Evolutionary conservation across 352 stramenopile species (phyloP), one percentile per base, ranked within the genome.

Genomic region (Phytophthora quininea): DNA sequence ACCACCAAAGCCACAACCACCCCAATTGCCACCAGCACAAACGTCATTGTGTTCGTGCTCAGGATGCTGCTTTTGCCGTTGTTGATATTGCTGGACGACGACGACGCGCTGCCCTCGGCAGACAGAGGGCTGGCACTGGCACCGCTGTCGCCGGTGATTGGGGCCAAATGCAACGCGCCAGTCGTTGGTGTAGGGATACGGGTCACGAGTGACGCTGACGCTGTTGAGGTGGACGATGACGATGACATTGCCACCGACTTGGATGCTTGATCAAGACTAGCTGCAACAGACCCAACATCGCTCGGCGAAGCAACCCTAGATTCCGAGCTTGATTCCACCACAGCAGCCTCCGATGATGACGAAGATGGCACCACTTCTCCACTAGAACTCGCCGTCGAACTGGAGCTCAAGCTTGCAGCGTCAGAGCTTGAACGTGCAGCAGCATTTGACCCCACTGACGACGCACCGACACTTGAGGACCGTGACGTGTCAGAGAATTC

Each of bases 1-100:
- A 74, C 59, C 35, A 79, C 24, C 10, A 82, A 60, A 30, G 74
- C 74, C 29, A 79, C 60, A 14, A 24, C 55, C 27, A 50, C 62
- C 29, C 69, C 54, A 30, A 54, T 62, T 19, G 67, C 74, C 42
- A 82, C 63, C n/a, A 77, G 64, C 40, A 82, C 72, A 45, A 71
- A 68, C n/a, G 67, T 64, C 52, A 77, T 61, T 24, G 47, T 58
- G 62, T 79, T 71, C 27, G 57, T 54, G 31, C 50, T 50, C 48
- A 79, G 47, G 12, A 58, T 30, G 3, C 55, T 54, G 31, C 42
- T 59, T 4, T 66, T 54, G 8, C 54, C 59, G 30, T 53, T 57
- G 54, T 62, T 73, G 37, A 64, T 61, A 19, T 42, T 29, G 3
- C 54, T 49, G 8, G 30, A 19, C 3, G 53, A 62, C 15, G 67